Conservation (phyloP, 176 grass and related monocot genomes). For the Typha latifolia region DNA sequence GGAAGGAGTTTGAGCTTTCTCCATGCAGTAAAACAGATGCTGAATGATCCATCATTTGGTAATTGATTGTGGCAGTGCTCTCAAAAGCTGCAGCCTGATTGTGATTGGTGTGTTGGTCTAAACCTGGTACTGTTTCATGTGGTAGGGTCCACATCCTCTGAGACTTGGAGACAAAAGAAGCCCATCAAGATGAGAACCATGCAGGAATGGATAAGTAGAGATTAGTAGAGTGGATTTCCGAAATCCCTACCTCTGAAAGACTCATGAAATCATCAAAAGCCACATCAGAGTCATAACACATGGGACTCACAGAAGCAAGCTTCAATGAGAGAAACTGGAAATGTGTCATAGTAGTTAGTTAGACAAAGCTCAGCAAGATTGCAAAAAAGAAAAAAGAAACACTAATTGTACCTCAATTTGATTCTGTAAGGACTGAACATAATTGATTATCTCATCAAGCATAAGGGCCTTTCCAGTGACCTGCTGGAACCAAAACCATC, state of each 20-base stretch:
- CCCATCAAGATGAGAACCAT: neutral
- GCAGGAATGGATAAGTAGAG: neutral
- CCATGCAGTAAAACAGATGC: constrained; percentile 4
- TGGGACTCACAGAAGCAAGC: constrained; percentile 28
- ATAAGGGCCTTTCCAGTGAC: constrained; percentile 33
- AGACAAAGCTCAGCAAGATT: neutral
- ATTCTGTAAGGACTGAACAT: constrained; percentile 40
- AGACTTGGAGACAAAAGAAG: neutral
- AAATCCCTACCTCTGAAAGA: neutral
- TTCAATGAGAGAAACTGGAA: constrained; percentile 42
- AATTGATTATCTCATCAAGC: constrained; percentile 50
- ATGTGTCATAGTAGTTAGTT: constrained; percentile 1
- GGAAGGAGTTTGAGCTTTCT: constrained; percentile 17
- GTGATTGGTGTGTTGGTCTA: constrained; percentile 5
- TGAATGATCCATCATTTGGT: constrained; percentile 10
- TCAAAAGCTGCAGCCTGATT: constrained; percentile 5
- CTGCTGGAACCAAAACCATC: constrained; percentile 2
- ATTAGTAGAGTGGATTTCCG: neutral
- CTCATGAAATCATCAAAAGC: constrained; percentile 3
- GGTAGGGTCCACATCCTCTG: constrained; percentile 21
- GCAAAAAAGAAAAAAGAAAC: neutral
- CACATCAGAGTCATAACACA: constrained; percentile 9
- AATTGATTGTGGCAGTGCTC: neutral
- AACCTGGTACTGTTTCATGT: constrained; percentile 2
- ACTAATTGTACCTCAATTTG: constrained; percentile 34